Base-by-base conservation (phyloP, 495 filamentous ascomycete species). In the Talaromyces ruber region DNA sequence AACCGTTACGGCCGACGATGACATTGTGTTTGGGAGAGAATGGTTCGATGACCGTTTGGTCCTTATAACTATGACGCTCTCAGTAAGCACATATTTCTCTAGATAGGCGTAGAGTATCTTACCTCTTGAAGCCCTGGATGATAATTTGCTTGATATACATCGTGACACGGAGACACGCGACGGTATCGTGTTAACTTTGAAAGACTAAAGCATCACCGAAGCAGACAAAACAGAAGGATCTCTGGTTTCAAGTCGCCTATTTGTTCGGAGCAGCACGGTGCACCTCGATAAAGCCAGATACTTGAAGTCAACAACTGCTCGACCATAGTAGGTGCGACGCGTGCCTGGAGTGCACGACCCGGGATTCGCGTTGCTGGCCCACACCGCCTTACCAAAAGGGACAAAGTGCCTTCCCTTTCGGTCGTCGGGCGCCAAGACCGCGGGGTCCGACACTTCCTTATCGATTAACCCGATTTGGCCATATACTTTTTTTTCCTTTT, bases 101-200 rank as follows among this genome's bases (percentile, higher is more conserved):
- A 39, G 43, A 47, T 47, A 9, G 29, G 6, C n/a, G 14, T 18
- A 30, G 22, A 21, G 21, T 56, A 59, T 65, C 78, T 61, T 74
- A 97, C 93, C 93, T 97, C 79, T 98, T 98, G 79, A 99, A 99
- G 83, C 94, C 94, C 70, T 99, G 94, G 70, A 99, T 98, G 76
- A 97, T 99, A 71, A 99, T 97, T 80, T 99, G 94, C 75, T 98
- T 98, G 84, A 99, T 97, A 78, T 95, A 92, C 92, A 98, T 96
- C 72, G 75, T 85, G 77, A 67, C 62, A 45, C 30, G 45, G 64
- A 67, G 64, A 71, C 60, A 66, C 68, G 70, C 70, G 71, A 65
- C 70, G 74, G 64, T 72, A 71, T 64, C 61, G 59, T 56, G 66
- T 64, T 55, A 8, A 72, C 53, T 65, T 66, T 64, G 30, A 65